Percentiles rank a stretch among this genome's conserved stretches.
Conservation (phyloP, 768 basidiomycete species). For the Saitozyma podzolica region DNA sequence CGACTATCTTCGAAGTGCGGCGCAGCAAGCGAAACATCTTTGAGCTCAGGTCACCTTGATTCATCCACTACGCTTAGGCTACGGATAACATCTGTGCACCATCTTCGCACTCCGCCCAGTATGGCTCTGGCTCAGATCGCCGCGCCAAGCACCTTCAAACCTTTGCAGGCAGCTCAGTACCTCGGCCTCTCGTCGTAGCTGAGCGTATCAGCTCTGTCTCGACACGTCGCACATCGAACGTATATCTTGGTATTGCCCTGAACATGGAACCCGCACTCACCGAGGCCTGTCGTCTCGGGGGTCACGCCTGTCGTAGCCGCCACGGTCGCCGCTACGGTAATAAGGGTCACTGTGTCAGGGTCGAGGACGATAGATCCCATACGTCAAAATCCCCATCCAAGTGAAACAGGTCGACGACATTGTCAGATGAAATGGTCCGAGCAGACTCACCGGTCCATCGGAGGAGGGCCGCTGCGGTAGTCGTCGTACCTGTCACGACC, state of each 20-base stretch:
- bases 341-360: background rate
- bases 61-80: too few relatives aligned
- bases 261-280: too few relatives aligned
- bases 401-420: too few relatives aligned
- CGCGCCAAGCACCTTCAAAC: background rate
- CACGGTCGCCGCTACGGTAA: background rate
- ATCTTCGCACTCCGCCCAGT: too few relatives aligned
- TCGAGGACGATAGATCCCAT: background rate
- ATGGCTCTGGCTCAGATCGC: too few relatives aligned
- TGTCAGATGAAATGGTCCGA: conserved; percentile 3
- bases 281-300: background rate
- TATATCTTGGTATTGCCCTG: too few relatives aligned
- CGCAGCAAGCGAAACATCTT: too few relatives aligned
- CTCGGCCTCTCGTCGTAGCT: conserved; percentile 1
- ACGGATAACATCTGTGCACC: too few relatives aligned
- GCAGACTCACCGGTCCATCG: conserved; percentile 23
- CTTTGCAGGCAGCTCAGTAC: background rate
- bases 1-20: too few relatives aligned
- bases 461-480: conserved; percentile 21
- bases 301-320: background rate
- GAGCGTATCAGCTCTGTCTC: background rate
- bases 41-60: too few relatives aligned
- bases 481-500: conserved; percentile 50
- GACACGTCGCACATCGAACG: too few relatives aligned
- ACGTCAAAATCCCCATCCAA: background rate